phyloP scores from a whole-genome alignment of 2,329 filamentous ascomycete genomes.

The Colletotrichum sidae region DNA sequence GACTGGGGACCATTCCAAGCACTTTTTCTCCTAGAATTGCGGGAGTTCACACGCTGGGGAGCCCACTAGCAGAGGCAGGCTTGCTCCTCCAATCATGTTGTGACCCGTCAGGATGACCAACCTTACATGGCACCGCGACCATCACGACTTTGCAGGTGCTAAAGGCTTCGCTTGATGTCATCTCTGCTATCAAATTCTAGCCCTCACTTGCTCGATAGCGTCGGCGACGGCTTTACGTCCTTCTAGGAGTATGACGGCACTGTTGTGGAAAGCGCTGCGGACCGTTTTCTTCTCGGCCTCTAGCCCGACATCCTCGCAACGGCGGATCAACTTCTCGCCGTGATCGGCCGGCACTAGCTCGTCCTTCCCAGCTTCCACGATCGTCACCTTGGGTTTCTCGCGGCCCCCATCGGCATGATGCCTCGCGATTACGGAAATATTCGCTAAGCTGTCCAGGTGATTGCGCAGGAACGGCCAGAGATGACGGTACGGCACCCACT shows the following conservation, averaged over 20 bases:
- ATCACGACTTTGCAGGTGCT: not conserved
- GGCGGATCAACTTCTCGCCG: constrained; percentile 56
- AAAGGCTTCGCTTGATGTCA: constrained; percentile 29
- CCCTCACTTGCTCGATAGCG: constrained; percentile 50
- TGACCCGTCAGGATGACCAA: not conserved
- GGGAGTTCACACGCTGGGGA: constrained; percentile 1
- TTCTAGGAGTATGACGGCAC: constrained; percentile 60
- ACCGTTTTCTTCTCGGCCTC: constrained; percentile 58
- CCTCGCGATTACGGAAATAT: constrained; percentile 57
- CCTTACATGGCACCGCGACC: not conserved
- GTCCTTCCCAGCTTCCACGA: constrained; percentile 68
- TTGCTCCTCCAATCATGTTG: constrained; percentile 15
- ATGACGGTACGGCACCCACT: constrained; percentile 82
- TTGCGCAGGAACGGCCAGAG: constrained; percentile 80
- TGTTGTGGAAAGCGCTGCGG: constrained; percentile 66
- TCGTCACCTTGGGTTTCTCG: constrained; percentile 40
- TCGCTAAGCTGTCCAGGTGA: constrained; percentile 66
- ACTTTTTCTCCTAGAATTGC: not conserved
- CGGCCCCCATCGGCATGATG: constrained; percentile 41
- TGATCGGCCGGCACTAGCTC: constrained; percentile 68
- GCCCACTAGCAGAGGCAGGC: not conserved
- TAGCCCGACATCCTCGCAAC: constrained; percentile 61
- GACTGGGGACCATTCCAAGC: constrained; percentile 14
- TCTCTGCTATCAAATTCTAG: constrained; percentile 6
- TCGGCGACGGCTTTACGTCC: constrained; percentile 58